These are phyloP conservation scores for Debaryomyces fabryi DNA, from an alignment of 1,139 yeast species.

Conservation along the genomic window DNA sequence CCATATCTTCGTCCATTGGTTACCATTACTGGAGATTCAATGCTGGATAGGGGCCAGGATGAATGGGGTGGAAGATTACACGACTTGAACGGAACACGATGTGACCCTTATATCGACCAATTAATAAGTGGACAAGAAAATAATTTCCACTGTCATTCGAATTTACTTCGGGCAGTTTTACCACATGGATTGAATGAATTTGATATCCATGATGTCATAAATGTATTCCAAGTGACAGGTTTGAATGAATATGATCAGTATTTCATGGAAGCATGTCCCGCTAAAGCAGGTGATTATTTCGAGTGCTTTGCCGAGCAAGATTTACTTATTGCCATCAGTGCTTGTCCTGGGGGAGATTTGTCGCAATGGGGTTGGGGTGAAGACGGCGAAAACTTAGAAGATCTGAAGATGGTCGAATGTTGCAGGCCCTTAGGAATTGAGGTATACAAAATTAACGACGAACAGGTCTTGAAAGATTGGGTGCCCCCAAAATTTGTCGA, in stretches of 20 bases:
- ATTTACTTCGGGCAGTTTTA: slow-evolving; percentile 58
- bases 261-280: slow-evolving; percentile 72
- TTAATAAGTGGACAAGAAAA: slow-evolving; percentile 64
- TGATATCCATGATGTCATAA: slow-evolving; percentile 70
- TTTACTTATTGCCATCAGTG: slow-evolving; percentile 62
- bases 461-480: slow-evolving; percentile 50
- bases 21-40: slow-evolving; percentile 63
- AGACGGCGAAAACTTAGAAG: slow-evolving; percentile 41
- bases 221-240: slow-evolving; percentile 72
- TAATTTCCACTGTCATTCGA: slow-evolving; percentile 69
- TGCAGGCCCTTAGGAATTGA: slow-evolving; percentile 68
- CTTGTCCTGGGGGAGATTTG: slow-evolving; percentile 74
- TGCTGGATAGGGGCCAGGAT: slow-evolving; percentile 52
- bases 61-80: slow-evolving; percentile 70
- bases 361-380: slow-evolving; percentile 77
- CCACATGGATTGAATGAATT: slow-evolving; percentile 64
- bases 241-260: slow-evolving; percentile 66
- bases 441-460: slow-evolving; percentile 55
- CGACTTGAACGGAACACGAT: slow-evolving; percentile 67
- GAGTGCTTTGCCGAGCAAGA: slow-evolving; percentile 72
- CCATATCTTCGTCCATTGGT: slow-evolving; percentile 66
- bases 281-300: slow-evolving; percentile 58
- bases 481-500: slow-evolving; percentile 50
- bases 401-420: slow-evolving; percentile 58
- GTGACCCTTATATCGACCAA: slow-evolving; percentile 71